Evolutionary conservation across 345 rosid species (phyloP).

Genomic region (Microcos paniculata): DNA sequence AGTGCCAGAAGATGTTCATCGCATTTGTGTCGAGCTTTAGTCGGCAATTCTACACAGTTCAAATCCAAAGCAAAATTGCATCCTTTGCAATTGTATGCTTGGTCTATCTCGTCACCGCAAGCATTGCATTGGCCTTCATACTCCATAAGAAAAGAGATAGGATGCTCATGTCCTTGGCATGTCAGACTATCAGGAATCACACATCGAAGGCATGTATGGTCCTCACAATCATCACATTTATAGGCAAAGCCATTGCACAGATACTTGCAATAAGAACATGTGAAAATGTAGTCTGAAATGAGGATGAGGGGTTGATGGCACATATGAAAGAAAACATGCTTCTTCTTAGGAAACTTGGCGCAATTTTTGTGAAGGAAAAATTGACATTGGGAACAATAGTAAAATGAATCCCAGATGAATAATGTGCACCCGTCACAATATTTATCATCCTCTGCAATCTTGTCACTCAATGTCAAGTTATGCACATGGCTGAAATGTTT

Average conservation of each 20-base stretch:
- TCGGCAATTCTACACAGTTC: not conserved
- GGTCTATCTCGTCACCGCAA: rapidly evolving
- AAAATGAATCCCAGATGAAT: constrained; percentile 14
- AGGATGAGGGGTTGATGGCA: not conserved
- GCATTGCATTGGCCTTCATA: not conserved
- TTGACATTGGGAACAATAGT: constrained; percentile 14
- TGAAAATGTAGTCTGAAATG: not conserved
- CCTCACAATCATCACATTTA: not conserved
- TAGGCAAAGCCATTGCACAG: not conserved
- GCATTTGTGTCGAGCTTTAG: not conserved
- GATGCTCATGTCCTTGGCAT: not conserved
- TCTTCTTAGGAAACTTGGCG: not conserved
- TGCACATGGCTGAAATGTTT: constrained; percentile 26
- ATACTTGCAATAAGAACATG: rapidly evolving
- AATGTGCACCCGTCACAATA: constrained; percentile 24
- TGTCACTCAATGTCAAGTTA: not conserved
- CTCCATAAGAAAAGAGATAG: not conserved
- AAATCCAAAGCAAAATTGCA: not conserved
- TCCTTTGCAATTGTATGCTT: not conserved
- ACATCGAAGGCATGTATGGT: not conserved
- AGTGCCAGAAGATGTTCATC: not conserved
- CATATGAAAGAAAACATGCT: not conserved
- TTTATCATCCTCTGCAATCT: not conserved
- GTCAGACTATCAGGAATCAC: not conserved
- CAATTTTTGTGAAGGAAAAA: not conserved